A percentile compares a stretch with the other conserved stretches of the same genome.
Conservation (phyloP, 306 rosid genomes). For the Dalbergia oliveri region DNA sequence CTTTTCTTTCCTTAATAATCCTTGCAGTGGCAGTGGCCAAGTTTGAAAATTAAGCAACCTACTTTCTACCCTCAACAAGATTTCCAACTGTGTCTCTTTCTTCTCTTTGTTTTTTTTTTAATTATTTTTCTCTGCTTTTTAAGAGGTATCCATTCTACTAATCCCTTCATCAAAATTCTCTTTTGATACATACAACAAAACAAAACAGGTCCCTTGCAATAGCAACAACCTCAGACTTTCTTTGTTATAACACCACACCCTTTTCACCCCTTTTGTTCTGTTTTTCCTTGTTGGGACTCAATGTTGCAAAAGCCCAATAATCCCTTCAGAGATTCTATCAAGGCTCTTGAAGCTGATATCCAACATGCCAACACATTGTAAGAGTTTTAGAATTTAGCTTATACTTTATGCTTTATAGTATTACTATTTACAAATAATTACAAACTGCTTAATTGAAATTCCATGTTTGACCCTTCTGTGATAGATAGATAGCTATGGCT, state of each 20-base stretch:
- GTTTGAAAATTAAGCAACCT: constrained; percentile 59
- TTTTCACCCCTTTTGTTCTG: neutral
- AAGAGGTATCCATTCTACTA: constrained; percentile 34
- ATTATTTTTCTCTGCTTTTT: neutral
- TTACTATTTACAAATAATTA: no score
- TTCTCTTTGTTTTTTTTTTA: neutral
- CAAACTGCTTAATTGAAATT: no score
- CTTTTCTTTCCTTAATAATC: constrained; percentile 68
- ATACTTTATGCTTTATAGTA: neutral
- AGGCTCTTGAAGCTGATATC: constrained; percentile 79
- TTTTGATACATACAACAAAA: neutral
- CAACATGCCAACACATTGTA: constrained; percentile 74
- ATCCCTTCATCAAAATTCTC: neutral
- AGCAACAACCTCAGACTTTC: constrained; percentile 36
- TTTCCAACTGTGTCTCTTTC: neutral
- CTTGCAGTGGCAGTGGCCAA: constrained; percentile 34
- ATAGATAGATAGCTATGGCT: neutral
- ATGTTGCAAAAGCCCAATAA: constrained; percentile 55
- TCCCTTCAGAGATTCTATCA: constrained; percentile 68
- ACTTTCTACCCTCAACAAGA: neutral
- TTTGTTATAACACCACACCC: neutral
- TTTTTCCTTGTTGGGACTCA: constrained; percentile 7
- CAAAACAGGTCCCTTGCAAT: neutral
- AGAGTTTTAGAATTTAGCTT: constrained; percentile 34
- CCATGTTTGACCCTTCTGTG: no score